Evolutionary conservation across 768 basidiomycete genomes (phyloP).

Genomic region (Vararia minispora): DNA sequence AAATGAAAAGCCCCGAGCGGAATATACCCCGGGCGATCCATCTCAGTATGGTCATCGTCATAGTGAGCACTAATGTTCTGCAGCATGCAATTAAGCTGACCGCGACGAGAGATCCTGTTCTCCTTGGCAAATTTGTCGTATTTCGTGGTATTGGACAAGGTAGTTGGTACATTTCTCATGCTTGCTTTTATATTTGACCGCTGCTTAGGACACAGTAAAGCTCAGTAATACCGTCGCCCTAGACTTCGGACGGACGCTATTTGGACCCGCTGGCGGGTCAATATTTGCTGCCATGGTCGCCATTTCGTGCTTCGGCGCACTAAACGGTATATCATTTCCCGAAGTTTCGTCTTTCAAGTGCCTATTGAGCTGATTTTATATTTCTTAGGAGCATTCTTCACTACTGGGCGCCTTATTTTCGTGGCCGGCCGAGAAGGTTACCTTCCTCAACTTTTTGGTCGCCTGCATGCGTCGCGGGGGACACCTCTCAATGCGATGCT

Average conservation of each 20-base stretch:
- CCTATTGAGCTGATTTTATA: constrained; percentile 11
- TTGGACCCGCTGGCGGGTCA: constrained; percentile 79
- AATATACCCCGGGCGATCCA: constrained; percentile 88
- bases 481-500: constrained; percentile 87
- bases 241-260: constrained; percentile 83
- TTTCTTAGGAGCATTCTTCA: constrained; percentile 51
- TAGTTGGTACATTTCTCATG: constrained; percentile 16
- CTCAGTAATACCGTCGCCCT: constrained; percentile 79
- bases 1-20: constrained; percentile 70
- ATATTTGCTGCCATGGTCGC: constrained; percentile 88
- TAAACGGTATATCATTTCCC: constrained; percentile 53
- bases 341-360: neutral
- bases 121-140: constrained; percentile 80
- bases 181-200: constrained; percentile 3
- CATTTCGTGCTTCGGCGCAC: constrained; percentile 88
- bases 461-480: constrained; percentile 56
- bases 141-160: constrained; percentile 87
- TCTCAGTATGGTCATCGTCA: constrained; percentile 77
- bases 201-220: constrained; percentile 45
- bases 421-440: constrained; percentile 84
- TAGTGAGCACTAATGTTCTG: constrained; percentile 31
- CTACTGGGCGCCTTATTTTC: constrained; percentile 76
- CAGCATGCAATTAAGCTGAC: neutral
- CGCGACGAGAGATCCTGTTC: constrained; percentile 48
- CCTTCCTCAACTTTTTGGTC: constrained; percentile 76